Conservation (phyloP, 176 grass and related monocot species). For the Bolboschoenus planiculmis region DNA sequence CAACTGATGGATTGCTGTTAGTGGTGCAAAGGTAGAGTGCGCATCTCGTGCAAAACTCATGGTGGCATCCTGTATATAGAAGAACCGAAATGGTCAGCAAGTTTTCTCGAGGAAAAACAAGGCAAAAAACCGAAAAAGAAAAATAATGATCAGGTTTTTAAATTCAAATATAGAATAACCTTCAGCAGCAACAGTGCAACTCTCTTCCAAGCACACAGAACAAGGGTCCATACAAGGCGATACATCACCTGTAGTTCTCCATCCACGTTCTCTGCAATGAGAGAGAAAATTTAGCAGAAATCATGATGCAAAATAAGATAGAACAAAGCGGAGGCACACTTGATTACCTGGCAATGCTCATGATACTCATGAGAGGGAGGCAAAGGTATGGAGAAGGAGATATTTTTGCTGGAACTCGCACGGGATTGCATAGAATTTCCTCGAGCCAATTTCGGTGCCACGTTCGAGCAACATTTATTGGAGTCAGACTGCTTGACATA, state of each 20-base stretch:
- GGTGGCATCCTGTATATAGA: constrained; percentile 63
- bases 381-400: constrained; percentile 77
- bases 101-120: not conserved
- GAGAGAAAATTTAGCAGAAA: constrained; percentile 1
- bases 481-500: constrained; percentile 51
- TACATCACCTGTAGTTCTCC: constrained; percentile 50
- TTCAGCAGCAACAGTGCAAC: constrained; percentile 78
- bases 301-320: not conserved
- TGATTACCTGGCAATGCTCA: constrained; percentile 75
- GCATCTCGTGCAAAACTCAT: constrained; percentile 98
- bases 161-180: constrained; percentile 29
- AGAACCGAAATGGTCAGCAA: not conserved
- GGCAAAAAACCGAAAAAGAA: not conserved
- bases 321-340: not conserved
- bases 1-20: constrained; percentile 37
- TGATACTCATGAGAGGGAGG: constrained; percentile 90
- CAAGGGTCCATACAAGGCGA: constrained; percentile 79
- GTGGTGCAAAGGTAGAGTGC: constrained; percentile 87
- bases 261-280: constrained; percentile 73
- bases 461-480: constrained; percentile 70
- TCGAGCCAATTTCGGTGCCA: constrained; percentile 84
- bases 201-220: constrained; percentile 81
- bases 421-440: constrained; percentile 49
- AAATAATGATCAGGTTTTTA: not conserved
- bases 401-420: constrained; percentile 27